Evolutionary conservation across 108 stramenopile species (phyloP).

Genomic region (Poteriospumella lacustris): DNA sequence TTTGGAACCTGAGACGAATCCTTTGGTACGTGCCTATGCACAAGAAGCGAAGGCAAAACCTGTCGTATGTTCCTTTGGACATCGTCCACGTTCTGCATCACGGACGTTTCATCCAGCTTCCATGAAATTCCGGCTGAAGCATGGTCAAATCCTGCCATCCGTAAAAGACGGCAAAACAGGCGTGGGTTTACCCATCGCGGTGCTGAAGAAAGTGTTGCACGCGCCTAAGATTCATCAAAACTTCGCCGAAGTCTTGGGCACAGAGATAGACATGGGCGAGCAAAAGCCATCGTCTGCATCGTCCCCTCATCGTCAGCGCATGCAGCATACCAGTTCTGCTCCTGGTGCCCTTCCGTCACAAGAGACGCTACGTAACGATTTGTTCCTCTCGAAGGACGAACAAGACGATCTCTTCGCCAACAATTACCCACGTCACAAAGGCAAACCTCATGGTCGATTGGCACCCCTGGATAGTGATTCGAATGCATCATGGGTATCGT

Average conservation of each 20-base stretch:
- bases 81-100: slow-evolving; percentile 1
- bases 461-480: no score
- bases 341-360: no score
- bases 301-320: no score
- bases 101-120: slow-evolving; percentile 14
- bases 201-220: neutral
- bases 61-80: neutral
- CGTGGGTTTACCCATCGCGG: neutral
- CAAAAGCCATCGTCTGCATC: neutral
- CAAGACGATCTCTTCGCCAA: neutral
- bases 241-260: no score
- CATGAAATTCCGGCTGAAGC: slow-evolving; percentile 2
- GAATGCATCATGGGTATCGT: no score
- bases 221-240: neutral
- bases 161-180: neutral
- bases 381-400: slow-evolving; percentile 1
- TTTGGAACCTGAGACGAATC: slow-evolving; percentile 5
- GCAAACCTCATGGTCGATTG: no score
- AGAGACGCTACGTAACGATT: neutral
- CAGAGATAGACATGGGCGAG: neutral
- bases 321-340: no score
- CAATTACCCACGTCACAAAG: no score
- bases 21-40: neutral
- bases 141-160: neutral
- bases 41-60: neutral